Conservation (phyloP, 257 asterid genomes). For the Datura wrightii region DNA sequence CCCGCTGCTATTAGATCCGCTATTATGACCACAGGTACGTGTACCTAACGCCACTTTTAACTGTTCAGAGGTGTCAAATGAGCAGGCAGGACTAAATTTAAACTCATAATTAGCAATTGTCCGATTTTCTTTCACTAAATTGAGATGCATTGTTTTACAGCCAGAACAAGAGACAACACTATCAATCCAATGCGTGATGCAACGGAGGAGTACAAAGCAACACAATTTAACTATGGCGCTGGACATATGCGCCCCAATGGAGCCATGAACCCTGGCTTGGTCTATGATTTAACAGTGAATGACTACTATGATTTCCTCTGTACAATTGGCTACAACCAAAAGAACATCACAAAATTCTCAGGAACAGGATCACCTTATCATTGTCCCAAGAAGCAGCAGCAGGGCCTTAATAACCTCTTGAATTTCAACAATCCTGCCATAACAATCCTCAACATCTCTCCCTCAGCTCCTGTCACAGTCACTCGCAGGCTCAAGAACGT, state of each 20-base stretch:
- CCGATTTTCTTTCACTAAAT: slow-evolving; percentile 25
- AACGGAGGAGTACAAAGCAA: slow-evolving; percentile 29
- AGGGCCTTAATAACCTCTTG: slow-evolving; percentile 30
- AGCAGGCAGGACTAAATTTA: not conserved
- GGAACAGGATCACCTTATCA: slow-evolving; percentile 25
- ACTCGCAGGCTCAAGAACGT: slow-evolving; percentile 62
- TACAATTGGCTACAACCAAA: slow-evolving; percentile 56
- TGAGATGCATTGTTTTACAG: slow-evolving; percentile 24
- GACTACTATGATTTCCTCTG: slow-evolving; percentile 72
- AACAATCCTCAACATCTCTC: slow-evolving; percentile 32
- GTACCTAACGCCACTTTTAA: not conserved
- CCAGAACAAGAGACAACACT: slow-evolving; percentile 62
- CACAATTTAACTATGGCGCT: slow-evolving; percentile 56
- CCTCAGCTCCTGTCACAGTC: slow-evolving; percentile 31
- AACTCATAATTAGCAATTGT: not conserved
- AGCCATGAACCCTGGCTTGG: slow-evolving; percentile 67
- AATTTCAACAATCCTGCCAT: slow-evolving; percentile 67
- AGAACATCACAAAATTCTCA: slow-evolving; percentile 17
- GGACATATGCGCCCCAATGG: slow-evolving; percentile 69
- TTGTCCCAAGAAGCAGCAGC: slow-evolving; percentile 40
- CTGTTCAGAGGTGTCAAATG: not conserved
- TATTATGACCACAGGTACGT: slow-evolving; percentile 58
- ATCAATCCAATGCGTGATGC: slow-evolving; percentile 37
- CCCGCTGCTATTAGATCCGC: slow-evolving; percentile 73
- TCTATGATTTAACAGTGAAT: slow-evolving; percentile 51